Percentiles rank a stretch among this genome's conserved stretches.
These are phyloP conservation scores for Candida incommunis DNA, from an alignment of 805 yeast genomes.

Conservation along the genomic window DNA sequence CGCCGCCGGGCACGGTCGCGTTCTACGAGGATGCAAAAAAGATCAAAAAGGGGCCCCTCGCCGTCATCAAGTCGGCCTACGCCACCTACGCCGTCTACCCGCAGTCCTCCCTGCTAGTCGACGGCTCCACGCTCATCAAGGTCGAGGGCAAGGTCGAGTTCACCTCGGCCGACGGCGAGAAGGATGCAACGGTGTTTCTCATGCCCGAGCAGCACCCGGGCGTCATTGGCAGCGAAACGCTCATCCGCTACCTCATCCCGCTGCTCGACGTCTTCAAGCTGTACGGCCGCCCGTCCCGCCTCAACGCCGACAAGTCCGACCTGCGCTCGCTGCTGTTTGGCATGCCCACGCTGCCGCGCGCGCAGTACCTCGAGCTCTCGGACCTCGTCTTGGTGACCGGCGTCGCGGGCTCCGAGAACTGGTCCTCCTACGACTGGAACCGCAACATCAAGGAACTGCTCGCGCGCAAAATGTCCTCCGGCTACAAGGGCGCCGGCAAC, in stretches of 20 bases:
- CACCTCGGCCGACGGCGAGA: slow-evolving; percentile 24
- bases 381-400: slow-evolving; percentile 35
- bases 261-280: slow-evolving; percentile 60
- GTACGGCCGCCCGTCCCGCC: slow-evolving; percentile 68
- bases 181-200: slow-evolving; percentile 51
- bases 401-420: slow-evolving; percentile 24
- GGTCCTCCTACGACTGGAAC: slow-evolving; percentile 54
- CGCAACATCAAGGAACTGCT: slow-evolving; percentile 39
- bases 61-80: slow-evolving; percentile 53
- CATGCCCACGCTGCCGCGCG: slow-evolving; percentile 67
- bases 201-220: slow-evolving; percentile 81
- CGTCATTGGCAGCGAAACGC: slow-evolving; percentile 72
- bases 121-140: slow-evolving; percentile 77
- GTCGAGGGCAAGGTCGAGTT: slow-evolving; percentile 60
- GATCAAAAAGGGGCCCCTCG: slow-evolving; percentile 55
- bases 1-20: slow-evolving; percentile 46
- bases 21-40: slow-evolving; percentile 75
- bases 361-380: slow-evolving; percentile 53
- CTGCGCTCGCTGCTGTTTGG: slow-evolving; percentile 58
- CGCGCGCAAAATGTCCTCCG: slow-evolving; percentile 35
- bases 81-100: slow-evolving; percentile 89
- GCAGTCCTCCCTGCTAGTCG: slow-evolving; percentile 64
- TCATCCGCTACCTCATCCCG: slow-evolving; percentile 67
- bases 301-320: slow-evolving; percentile 61
- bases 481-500: slow-evolving; percentile 31